phyloP scores from a whole-genome alignment of 805 yeast species.

The Zygosaccharomyces bailii region DNA sequence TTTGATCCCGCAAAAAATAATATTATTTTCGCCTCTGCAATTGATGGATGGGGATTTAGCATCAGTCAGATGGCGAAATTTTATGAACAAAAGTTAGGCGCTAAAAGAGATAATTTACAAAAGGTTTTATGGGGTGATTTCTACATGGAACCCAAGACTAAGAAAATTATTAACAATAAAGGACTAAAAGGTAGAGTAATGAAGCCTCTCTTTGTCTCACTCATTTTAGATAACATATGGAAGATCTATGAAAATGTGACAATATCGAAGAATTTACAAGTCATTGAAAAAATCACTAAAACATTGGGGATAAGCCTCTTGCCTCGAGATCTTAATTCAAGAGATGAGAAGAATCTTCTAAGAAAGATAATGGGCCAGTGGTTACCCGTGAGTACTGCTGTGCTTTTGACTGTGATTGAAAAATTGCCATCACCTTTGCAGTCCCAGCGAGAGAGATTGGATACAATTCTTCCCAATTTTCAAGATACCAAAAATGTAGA shows the following conservation, averaged over 20 bases:
- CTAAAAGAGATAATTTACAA: slow-evolving; percentile 71
- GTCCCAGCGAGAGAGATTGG: slow-evolving; percentile 73
- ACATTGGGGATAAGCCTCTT: slow-evolving; percentile 64
- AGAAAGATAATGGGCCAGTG: slow-evolving; percentile 80
- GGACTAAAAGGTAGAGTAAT: slow-evolving; percentile 56
- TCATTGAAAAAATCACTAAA: slow-evolving; percentile 67
- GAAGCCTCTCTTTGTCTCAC: slow-evolving; percentile 82
- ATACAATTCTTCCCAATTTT: slow-evolving; percentile 58
- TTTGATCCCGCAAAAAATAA: slow-evolving; percentile 85
- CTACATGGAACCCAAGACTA: slow-evolving; percentile 84
- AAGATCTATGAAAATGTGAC: slow-evolving; percentile 74
- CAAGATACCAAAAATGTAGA: slow-evolving; percentile 40
- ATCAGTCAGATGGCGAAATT: slow-evolving; percentile 84
- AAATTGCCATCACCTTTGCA: slow-evolving; percentile 76
- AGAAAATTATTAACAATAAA: slow-evolving; percentile 69
- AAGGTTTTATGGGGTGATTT: slow-evolving; percentile 96
- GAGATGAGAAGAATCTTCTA: slow-evolving; percentile 64
- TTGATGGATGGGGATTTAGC: slow-evolving; percentile 98
- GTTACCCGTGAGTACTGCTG: slow-evolving; percentile 88
- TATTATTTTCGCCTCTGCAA: slow-evolving; percentile 85
- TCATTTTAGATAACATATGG: slow-evolving; percentile 90
- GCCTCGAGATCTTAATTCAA: slow-evolving; percentile 76
- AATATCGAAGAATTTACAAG: slow-evolving; percentile 61
- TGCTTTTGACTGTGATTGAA: slow-evolving; percentile 79
- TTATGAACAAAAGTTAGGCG: slow-evolving; percentile 79